Percentiles rank a stretch among this genome's conserved stretches.
Evolutionary conservation across 441 rosid species (phyloP).

Genomic region (Manihot esculenta): DNA sequence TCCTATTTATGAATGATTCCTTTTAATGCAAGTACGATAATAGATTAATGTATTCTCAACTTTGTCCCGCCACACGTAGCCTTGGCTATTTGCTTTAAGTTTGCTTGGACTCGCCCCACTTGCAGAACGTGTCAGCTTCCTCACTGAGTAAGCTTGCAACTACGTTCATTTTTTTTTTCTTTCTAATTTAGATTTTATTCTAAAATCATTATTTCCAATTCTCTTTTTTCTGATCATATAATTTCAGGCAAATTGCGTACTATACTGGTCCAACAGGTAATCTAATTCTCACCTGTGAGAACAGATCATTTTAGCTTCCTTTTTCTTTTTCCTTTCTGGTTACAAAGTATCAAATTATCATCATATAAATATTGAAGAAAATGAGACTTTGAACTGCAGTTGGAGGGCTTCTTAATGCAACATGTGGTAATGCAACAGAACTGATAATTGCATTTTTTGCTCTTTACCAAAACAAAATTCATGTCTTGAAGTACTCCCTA

Average conservation of each 20-base stretch:
- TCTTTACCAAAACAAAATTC: constrained; percentile 59
- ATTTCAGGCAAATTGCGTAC: constrained; percentile 76
- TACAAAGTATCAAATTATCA: no score
- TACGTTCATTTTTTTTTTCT: background rate
- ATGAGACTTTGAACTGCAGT: constrained; percentile 38
- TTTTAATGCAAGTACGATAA: background rate
- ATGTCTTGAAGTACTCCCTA: constrained; percentile 75
- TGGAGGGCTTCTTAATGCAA: constrained; percentile 89
- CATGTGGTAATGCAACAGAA: constrained; percentile 95
- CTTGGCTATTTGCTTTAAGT: constrained; percentile 87
- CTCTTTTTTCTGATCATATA: background rate
- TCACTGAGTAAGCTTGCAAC: constrained; percentile 66
- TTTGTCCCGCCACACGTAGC: constrained; percentile 33
- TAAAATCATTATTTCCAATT: background rate
- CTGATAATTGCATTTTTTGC: constrained; percentile 83
- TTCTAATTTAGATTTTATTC: background rate
- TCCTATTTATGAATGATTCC: background rate
- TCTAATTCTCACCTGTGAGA: background rate
- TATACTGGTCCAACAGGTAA: constrained; percentile 91
- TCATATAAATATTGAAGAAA: background rate
- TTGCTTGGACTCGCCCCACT: constrained; percentile 80
- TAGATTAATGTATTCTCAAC: background rate
- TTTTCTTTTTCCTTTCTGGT: no score
- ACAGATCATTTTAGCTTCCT: background rate
- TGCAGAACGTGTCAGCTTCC: constrained; percentile 93